Percentiles rank a stretch among this genome's conserved stretches.
phyloP scores from a whole-genome alignment of 2,329 filamentous ascomycete species.

The Stachybotrys elegans region DNA sequence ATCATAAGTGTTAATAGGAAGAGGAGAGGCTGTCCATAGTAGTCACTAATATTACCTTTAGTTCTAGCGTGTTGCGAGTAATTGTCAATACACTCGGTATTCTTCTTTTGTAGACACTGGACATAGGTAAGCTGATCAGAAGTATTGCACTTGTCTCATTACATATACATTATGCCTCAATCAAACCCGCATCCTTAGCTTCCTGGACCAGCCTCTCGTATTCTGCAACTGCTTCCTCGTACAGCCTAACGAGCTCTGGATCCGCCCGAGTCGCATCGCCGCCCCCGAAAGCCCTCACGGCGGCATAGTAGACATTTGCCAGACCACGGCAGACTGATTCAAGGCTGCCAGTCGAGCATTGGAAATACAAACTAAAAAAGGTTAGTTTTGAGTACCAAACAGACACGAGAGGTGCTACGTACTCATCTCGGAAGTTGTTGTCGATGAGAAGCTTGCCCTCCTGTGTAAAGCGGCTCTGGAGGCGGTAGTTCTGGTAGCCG shows the following conservation, averaged over 20 bases:
- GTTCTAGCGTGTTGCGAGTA: too few species aligned
- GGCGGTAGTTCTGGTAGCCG: slow-evolving; percentile 49
- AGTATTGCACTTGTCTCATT: too few species aligned
- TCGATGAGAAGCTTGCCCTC: slow-evolving; percentile 40
- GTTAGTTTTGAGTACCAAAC: too few species aligned
- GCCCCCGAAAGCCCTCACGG: slow-evolving; percentile 25
- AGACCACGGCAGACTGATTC: slow-evolving; percentile 19
- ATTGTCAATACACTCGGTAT: too few species aligned
- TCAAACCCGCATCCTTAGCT: slow-evolving; percentile 13
- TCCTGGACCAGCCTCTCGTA: slow-evolving; percentile 21
- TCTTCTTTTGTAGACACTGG: too few species aligned
- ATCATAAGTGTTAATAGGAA: too few species aligned
- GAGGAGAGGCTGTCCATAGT: too few species aligned
- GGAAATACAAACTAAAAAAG: slow-evolving; percentile 21
- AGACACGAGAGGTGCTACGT: too few species aligned
- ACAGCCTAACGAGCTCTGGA: slow-evolving; percentile 15
- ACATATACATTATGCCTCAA: too few species aligned
- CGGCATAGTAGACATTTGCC: slow-evolving; percentile 27
- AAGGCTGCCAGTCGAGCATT: slow-evolving; percentile 16
- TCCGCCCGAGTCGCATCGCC: slow-evolving; percentile 16
- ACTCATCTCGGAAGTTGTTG: slow-evolving; percentile 43
- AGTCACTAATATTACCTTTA: too few species aligned
- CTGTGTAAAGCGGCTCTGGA: slow-evolving; percentile 40
- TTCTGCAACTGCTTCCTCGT: slow-evolving; percentile 22
- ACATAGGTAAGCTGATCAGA: too few species aligned